Conservation (phyloP, 2,329 filamentous ascomycete species). For the Pseudohalonectria lignicola region DNA sequence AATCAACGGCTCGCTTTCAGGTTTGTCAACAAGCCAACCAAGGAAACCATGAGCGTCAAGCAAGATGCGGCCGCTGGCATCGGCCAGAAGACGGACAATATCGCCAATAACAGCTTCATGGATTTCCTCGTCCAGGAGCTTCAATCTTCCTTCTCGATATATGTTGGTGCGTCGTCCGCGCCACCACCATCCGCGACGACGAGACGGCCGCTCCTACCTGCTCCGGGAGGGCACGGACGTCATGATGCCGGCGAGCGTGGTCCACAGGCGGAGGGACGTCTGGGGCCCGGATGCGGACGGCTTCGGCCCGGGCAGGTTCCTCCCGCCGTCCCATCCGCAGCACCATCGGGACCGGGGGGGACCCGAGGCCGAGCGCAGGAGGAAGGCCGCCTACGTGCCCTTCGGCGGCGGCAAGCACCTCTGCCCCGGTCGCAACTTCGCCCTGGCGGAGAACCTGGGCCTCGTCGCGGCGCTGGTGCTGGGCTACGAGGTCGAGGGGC, state of each 20-base stretch:
- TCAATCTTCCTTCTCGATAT: too few relatives aligned
- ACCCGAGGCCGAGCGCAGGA: slow-evolving; percentile 18
- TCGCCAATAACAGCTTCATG: too few relatives aligned
- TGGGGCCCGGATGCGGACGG: slow-evolving; percentile 4
- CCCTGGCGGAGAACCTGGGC: slow-evolving; percentile 16
- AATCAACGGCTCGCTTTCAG: too few relatives aligned
- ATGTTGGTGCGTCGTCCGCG: too few relatives aligned
- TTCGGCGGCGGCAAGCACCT: slow-evolving; percentile 21
- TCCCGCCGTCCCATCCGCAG: background rate
- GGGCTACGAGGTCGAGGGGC: slow-evolving; percentile 12
- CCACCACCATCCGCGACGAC: too few relatives aligned
- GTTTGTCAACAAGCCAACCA: too few relatives aligned
- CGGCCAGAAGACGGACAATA: too few relatives aligned
- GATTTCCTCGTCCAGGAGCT: too few relatives aligned
- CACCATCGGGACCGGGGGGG: background rate
- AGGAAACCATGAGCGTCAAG: too few relatives aligned
- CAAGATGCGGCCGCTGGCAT: too few relatives aligned
- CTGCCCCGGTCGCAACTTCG: slow-evolving; percentile 21
- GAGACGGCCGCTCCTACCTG: slow-evolving; percentile 4
- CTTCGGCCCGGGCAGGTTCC: slow-evolving; percentile 4
- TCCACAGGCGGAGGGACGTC: slow-evolving; percentile 1
- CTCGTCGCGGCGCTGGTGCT: slow-evolving; percentile 11
- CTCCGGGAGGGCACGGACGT: slow-evolving; percentile 5
- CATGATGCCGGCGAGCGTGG: slow-evolving; percentile 1
- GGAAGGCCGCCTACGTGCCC: slow-evolving; percentile 15